Evolutionary conservation across 2,329 filamentous ascomycete species (phyloP).

Genomic region (Neospermospora avenae): DNA sequence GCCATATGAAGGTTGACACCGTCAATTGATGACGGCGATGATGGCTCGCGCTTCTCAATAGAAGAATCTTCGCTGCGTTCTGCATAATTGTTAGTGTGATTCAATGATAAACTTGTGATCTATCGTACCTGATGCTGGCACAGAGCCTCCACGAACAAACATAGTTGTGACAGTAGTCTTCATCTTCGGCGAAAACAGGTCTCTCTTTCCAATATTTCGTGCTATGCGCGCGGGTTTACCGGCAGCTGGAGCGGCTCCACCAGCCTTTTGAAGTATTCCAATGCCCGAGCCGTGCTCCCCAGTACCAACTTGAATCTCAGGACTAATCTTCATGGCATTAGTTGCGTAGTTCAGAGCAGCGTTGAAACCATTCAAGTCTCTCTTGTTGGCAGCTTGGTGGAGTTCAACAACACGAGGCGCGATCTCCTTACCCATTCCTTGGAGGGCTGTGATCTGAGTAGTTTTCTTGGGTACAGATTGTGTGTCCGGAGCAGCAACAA

Average conservation of each 20-base stretch:
- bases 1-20: constrained; percentile 33
- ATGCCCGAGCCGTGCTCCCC: constrained; percentile 40
- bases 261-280: constrained; percentile 37
- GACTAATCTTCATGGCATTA: constrained; percentile 39
- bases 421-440: constrained; percentile 49
- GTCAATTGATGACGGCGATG: constrained; percentile 23
- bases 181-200: constrained; percentile 18
- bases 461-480: constrained; percentile 32
- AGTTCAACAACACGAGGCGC: constrained; percentile 38
- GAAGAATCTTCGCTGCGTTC: constrained; percentile 15
- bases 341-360: constrained; percentile 41
- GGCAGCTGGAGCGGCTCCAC: constrained; percentile 8
- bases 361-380: constrained; percentile 41
- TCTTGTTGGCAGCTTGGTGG: constrained; percentile 31
- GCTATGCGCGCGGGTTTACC: not conserved
- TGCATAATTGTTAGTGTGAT: not conserved
- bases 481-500: constrained; percentile 11
- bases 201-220: constrained; percentile 11
- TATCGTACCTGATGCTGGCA: constrained; percentile 19
- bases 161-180: constrained; percentile 34
- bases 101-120: not conserved
- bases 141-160: constrained; percentile 30
- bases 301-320: constrained; percentile 41
- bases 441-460: constrained; percentile 42
- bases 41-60: constrained; percentile 22